Base-by-base conservation (phyloP, 768 basidiomycete species). In the Exsudoporus frostii region DNA sequence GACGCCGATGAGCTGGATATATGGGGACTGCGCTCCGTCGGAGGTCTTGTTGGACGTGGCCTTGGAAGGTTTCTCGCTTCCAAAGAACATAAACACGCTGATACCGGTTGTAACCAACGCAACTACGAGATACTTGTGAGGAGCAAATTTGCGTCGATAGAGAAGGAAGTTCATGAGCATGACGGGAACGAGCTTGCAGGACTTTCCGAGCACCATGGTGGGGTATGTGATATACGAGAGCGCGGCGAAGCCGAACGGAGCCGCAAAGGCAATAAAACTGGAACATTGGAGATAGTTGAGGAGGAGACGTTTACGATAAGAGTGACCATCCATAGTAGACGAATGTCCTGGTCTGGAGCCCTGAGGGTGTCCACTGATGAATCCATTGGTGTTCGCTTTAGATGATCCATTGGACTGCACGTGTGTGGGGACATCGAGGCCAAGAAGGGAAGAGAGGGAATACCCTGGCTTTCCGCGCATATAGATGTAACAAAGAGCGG, bases 121-220 rank as follows among this genome's bases (percentile, higher is more conserved):
- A 19, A 97, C 97, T 41, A 99, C 94, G 61, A 93, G 73, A 72
- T 98, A 99, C 68, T 98, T 98, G 81, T 98, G 89, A 1, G 85
- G 80, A 0, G 93, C 90, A 69, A 98, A 98, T 57, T 81, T 80
- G 45, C 96, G 87, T 50, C 95, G 92, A 73, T 98, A 98, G 53
- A 98, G 79, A 36, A 98, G 64, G 62, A 98, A 85, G 73, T 98
- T 98, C 88, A 98, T 94, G 70, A 98, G 81, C 84, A 96, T 92
- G 55, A 95, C 97, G 1, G 97, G 97, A 40, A 99, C 92, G 67
- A 99, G 91, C 69, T 98, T 98, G 80, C 97, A 98, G 0, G 95
- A 98, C 71, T 98, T 98, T 48, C 92, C 97, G 58, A 98, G 87
- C 32, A 98, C 95, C 90, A 98, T 96, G 40, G 96, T 93, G 45